Percentiles rank a stretch among this genome's conserved stretches.
These are phyloP conservation scores for Chaetomiaceae sp. DNA, from an alignment of 2,329 filamentous ascomycete genomes.

Conservation along the genomic window DNA sequence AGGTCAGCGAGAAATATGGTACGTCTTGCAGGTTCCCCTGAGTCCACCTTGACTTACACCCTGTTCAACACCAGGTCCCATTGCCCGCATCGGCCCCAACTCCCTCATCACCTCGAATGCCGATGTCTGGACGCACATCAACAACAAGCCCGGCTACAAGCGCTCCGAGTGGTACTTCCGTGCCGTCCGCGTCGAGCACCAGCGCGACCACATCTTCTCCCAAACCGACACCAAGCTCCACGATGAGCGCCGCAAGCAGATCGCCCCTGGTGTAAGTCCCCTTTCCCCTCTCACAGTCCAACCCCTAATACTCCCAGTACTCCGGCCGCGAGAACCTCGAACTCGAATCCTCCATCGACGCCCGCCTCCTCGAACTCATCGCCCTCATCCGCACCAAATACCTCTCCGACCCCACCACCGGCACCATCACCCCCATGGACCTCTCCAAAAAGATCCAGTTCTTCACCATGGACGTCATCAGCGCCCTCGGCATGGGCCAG, in stretches of 20 bases:
- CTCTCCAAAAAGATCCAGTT: conserved; percentile 46
- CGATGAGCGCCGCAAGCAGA: conserved; percentile 41
- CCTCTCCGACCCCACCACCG: conserved; percentile 30
- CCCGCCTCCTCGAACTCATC: conserved; percentile 42
- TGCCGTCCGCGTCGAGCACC: conserved; percentile 12
- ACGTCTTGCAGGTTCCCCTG: background rate
- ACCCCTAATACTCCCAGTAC: conserved; percentile 35
- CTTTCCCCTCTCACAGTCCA: background rate
- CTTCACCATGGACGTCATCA: conserved; percentile 55
- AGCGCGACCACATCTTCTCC: conserved; percentile 49
- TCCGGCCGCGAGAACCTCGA: conserved; percentile 50
- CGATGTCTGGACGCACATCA: conserved; percentile 19
- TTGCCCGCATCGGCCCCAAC: conserved; percentile 21
- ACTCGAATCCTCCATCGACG: conserved; percentile 47
- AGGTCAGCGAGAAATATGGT: conserved; percentile 12
- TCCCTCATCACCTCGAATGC: conserved; percentile 14
- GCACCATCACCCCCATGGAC: conserved; percentile 40
- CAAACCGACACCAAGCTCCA: conserved; percentile 47
- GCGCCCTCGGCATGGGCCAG: conserved; percentile 47
- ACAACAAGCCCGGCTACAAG: conserved; percentile 17
- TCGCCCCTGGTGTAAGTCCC: conserved; percentile 45
- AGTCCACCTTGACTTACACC: background rate
- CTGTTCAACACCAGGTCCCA: conserved; percentile 11
- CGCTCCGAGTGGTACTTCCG: conserved; percentile 17
- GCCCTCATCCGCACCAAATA: conserved; percentile 45